phyloP scores from a whole-genome alignment of 2,329 filamentous ascomycete species.

The Alternaria hordeiaustralica region DNA sequence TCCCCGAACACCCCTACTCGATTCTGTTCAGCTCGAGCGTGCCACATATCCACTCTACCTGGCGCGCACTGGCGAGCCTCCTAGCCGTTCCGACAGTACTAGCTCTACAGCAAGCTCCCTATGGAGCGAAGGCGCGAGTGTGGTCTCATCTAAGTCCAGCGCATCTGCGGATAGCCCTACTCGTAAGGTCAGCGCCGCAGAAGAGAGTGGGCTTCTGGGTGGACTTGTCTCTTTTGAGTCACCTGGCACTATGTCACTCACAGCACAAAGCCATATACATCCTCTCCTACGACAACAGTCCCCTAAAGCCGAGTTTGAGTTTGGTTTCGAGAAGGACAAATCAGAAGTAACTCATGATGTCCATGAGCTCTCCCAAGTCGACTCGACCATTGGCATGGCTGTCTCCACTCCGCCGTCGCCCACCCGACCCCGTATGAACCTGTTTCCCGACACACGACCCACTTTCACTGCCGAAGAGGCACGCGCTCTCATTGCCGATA shows the following conservation, averaged over 20 bases:
- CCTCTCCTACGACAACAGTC: constrained; percentile 10
- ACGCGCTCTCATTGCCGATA: constrained; percentile 1
- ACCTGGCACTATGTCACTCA: constrained; percentile 11
- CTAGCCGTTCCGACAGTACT: constrained; percentile 38
- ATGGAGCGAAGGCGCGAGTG: constrained; percentile 41
- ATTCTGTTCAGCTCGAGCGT: constrained; percentile 28
- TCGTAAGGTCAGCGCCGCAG: constrained; percentile 22
- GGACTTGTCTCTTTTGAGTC: constrained; percentile 34
- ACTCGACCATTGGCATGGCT: constrained; percentile 19
- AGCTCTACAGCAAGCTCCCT: constrained; percentile 32
- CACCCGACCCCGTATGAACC: neutral
- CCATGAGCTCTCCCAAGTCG: neutral
- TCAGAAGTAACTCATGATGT: neutral
- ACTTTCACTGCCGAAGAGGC: neutral
- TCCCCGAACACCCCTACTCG: constrained; percentile 31
- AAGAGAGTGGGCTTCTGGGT: constrained; percentile 36
- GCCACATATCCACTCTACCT: constrained; percentile 1
- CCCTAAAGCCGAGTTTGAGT: constrained; percentile 10
- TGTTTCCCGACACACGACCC: neutral
- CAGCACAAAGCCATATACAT: constrained; percentile 17
- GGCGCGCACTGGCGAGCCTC: constrained; percentile 2
- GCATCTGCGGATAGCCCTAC: constrained; percentile 17
- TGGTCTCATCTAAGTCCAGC: constrained; percentile 40
- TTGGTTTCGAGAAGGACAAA: constrained; percentile 6
- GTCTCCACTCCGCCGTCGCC: constrained; percentile 19